These are phyloP conservation scores for Tylopilus intermedius DNA, from an alignment of 768 basidiomycete species.

Conservation along the genomic window DNA sequence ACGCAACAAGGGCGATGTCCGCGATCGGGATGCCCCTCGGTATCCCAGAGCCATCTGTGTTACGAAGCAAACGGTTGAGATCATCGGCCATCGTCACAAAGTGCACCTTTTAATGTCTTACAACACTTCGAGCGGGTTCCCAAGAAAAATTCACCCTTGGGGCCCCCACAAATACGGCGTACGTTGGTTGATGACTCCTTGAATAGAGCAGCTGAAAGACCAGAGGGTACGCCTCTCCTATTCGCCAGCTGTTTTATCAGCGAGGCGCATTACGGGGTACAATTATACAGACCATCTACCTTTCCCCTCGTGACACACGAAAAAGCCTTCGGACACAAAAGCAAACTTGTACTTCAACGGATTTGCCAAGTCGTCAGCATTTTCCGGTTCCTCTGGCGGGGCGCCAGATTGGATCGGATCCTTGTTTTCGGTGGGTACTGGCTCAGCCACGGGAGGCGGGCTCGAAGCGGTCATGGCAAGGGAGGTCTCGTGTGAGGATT, in stretches of 20 bases:
- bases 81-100: neutral
- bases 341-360: neutral
- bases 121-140: neutral
- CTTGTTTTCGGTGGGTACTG: too few relatives aligned
- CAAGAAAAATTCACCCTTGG: neutral
- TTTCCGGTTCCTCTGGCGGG: neutral
- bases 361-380: neutral
- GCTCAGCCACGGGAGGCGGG: too few relatives aligned
- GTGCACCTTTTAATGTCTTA: neutral
- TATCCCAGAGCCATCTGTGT: neutral
- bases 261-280: neutral
- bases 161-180: neutral
- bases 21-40: neutral
- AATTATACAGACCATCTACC: neutral
- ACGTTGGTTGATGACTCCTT: neutral
- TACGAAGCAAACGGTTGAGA: neutral
- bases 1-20: neutral
- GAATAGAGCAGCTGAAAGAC: neutral
- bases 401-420: too few relatives aligned
- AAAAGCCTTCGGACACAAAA: neutral
- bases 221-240: neutral
- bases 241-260: neutral
- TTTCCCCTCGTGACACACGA: neutral
- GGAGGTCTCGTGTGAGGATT: too few relatives aligned
- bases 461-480: too few relatives aligned